Base-by-base conservation (phyloP, 345 rosid species). In the Gossypium herbaceum region DNA sequence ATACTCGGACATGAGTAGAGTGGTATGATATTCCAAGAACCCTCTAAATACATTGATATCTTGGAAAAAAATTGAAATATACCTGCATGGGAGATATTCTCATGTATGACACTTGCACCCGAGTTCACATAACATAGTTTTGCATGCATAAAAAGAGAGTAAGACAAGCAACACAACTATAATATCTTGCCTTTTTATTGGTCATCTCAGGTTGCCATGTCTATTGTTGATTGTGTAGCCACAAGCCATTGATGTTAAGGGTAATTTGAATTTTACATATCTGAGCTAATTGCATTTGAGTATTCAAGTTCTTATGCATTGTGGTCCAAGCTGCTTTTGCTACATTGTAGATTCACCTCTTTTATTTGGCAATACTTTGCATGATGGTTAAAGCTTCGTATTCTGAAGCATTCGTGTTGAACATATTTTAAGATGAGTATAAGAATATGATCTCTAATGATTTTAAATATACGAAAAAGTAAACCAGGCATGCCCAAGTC, bases 211-310 rank as follows among this genome's bases (percentile, higher is more conserved):
- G 50, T 41, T n/a, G 15, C 20, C 50, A 11, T 64, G 19, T 45
- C 69, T n/a, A 45, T 41, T 64, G 69, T 64, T 64, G 69, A n/a
- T 64, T 64, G 50, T 64, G 25, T 41, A 19, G 69, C 25, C 25
- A 64, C 25, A 41, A 41, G 15, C 13, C 50, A 17, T 64, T 17
- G 15, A 19, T n/a, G 22, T 10, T 25, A 64, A 64, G 50, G 69
- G 27, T 41, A n/a, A n/a, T 9, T 64, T 64, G 51, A 64, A 17
- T 41, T 64, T 41, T 34, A 61, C 44, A 41, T n/a, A 41, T 22
- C 48, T 41, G 24, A 41, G 51, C 4, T 64, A 12, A 1, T 20
- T 61, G 66, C 66, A 15, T 27, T 29, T 59, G 41, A 59, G 41
- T 59, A 12, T 25, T 61, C 34, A 13, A 27, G 43, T 15, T 61